Conservation (phyloP, 2,329 filamentous ascomycete species). For the Dothiorella sarmentorum region DNA sequence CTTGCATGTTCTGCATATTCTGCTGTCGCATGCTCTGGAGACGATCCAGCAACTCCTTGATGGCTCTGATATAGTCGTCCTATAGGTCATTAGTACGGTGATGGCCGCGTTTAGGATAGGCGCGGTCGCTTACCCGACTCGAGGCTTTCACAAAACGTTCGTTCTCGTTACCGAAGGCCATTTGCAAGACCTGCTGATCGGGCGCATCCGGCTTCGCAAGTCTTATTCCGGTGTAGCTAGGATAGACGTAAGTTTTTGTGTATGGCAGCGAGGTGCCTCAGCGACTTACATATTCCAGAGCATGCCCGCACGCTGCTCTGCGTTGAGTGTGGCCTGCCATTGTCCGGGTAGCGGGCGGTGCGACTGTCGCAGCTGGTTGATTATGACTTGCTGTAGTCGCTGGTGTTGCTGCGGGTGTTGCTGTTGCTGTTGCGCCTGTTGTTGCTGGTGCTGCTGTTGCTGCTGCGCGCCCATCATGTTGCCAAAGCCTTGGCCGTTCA, state of each 20-base stretch:
- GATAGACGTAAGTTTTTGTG: neutral
- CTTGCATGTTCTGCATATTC: conserved; percentile 3
- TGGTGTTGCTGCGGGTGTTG: neutral
- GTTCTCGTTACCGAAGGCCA: neutral
- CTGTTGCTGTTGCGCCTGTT: neutral
- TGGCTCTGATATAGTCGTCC: neutral
- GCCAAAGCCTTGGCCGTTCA: conserved; percentile 12
- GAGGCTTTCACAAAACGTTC: neutral
- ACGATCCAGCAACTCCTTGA: neutral
- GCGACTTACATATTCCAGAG: conserved; percentile 13
- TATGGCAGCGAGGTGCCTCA: neutral
- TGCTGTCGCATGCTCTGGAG: conserved; percentile 10
- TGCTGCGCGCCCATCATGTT: conserved; percentile 13
- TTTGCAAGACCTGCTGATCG: conserved; percentile 4
- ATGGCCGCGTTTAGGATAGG: neutral
- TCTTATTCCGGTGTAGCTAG: conserved; percentile 6
- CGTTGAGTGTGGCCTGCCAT: neutral
- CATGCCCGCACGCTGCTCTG: neutral
- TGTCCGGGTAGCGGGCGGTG: neutral
- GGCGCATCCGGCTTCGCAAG: conserved; percentile 1
- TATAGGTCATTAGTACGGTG: neutral
- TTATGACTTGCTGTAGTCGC: conserved; percentile 8
- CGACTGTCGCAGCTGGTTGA: conserved; percentile 2
- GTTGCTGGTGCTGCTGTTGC: conserved; percentile 7
- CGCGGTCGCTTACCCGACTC: neutral